Evolutionary conservation across 805 yeast genomes (phyloP).

Genomic region (Teunomyces panamensis): DNA sequence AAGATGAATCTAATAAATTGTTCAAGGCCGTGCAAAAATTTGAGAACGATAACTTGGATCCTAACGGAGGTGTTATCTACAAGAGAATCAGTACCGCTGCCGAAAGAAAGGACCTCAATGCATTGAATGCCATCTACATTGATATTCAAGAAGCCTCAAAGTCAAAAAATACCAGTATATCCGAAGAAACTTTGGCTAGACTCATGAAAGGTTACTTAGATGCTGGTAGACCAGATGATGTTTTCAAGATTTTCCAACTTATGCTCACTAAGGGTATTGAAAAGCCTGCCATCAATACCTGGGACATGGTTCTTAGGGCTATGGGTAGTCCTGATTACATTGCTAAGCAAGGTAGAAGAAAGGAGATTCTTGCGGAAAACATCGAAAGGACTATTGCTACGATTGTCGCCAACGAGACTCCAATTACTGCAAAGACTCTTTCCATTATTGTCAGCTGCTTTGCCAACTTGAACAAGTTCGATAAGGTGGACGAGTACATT

Average conservation of each 20-base stretch:
- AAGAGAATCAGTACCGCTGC: conserved; percentile 21
- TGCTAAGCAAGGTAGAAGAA: conserved; percentile 23
- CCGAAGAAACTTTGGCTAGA: conserved; percentile 38
- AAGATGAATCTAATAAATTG: conserved; percentile 5
- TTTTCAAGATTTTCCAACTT: conserved; percentile 49
- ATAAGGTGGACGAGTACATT: conserved; percentile 42
- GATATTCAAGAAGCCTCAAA: conserved; percentile 24
- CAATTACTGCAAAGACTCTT: conserved; percentile 48
- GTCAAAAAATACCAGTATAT: conserved; percentile 29
- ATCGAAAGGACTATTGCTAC: conserved; percentile 31
- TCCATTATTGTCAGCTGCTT: conserved; percentile 48
- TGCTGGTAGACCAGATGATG: conserved; percentile 30
- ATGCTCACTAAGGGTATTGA: conserved; percentile 37
- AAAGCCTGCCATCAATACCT: conserved; percentile 44
- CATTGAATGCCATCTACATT: conserved; percentile 19
- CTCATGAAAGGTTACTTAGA: conserved; percentile 47
- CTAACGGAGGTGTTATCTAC: conserved; percentile 27
- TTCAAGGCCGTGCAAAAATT: conserved; percentile 7
- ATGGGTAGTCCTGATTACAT: conserved; percentile 35
- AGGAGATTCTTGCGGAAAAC: conserved; percentile 16
- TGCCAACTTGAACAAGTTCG: conserved; percentile 33
- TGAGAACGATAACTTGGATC: conserved; percentile 26
- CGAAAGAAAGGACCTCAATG: conserved; percentile 14
- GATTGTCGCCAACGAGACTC: conserved; percentile 18
- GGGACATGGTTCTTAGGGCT: conserved; percentile 59